Percentiles rank a stretch among this genome's conserved stretches.
Evolutionary conservation across 768 basidiomycete species (phyloP).

Genomic region (Tubosaeta sp.): DNA sequence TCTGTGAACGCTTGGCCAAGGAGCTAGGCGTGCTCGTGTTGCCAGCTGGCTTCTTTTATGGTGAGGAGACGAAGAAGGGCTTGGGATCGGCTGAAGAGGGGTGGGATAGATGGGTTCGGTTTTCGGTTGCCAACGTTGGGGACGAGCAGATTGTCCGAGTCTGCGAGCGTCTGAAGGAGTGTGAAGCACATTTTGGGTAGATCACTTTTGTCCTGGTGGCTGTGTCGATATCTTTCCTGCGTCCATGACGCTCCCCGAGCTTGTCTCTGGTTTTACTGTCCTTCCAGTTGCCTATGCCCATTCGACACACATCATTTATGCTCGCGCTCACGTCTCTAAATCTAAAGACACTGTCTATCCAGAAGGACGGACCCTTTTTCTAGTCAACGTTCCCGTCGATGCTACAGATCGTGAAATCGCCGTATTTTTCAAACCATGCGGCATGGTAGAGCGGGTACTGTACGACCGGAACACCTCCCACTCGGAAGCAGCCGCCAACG

Average conservation of each 20-base stretch:
- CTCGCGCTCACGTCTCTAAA: constrained; percentile 59
- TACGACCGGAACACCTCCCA: constrained; percentile 48
- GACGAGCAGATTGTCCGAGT: constrained; percentile 53
- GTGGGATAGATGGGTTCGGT: constrained; percentile 64
- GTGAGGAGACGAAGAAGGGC: constrained; percentile 14
- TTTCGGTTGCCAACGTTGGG: constrained; percentile 78
- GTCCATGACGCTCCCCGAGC: constrained; percentile 19
- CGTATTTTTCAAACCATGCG: constrained; percentile 70
- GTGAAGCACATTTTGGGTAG: constrained; percentile 37
- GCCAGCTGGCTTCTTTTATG: constrained; percentile 60
- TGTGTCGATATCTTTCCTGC: background rate
- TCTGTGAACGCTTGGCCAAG: constrained; percentile 55
- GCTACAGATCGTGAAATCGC: constrained; percentile 77
- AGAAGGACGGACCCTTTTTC: constrained; percentile 73
- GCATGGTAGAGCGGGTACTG: constrained; percentile 70
- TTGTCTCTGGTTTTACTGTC: constrained; percentile 32
- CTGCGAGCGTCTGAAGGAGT: constrained; percentile 47
- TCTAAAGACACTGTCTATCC: constrained; percentile 34
- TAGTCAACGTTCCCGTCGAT: constrained; percentile 88
- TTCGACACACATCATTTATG: constrained; percentile 70
- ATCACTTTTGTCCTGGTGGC: background rate
- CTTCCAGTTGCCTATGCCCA: constrained; percentile 38
- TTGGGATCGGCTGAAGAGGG: constrained; percentile 26
- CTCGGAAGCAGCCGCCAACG: constrained; percentile 30
- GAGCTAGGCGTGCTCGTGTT: constrained; percentile 63